phyloP scores from a whole-genome alignment of 2,329 filamentous ascomycete species.

The Pseudophaeomoniella oleicola region DNA sequence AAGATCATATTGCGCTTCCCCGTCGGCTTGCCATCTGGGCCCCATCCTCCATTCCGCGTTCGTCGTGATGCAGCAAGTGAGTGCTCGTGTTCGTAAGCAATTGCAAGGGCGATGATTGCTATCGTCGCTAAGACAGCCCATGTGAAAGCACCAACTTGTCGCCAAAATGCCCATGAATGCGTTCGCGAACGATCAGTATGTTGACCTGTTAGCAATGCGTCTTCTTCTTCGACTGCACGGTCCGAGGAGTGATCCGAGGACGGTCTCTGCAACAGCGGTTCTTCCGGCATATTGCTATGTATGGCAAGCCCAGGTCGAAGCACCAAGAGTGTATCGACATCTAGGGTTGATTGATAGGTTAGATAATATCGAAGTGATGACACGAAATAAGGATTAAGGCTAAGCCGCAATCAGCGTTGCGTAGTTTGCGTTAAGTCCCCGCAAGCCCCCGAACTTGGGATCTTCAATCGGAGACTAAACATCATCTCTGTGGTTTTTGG shows the following conservation, averaged over 20 bases:
- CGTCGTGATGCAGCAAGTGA: slow-evolving; percentile 19
- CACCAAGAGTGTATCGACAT: too few species aligned
- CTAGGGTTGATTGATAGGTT: too few species aligned
- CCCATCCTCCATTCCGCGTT: slow-evolving; percentile 17
- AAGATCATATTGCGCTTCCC: slow-evolving; percentile 90
- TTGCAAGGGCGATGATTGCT: slow-evolving; percentile 62
- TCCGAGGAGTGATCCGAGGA: neutral
- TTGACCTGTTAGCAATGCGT: slow-evolving; percentile 46
- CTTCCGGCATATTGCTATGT: too few species aligned
- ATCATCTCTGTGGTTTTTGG: too few species aligned
- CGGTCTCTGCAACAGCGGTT: neutral
- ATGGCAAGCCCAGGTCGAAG: too few species aligned
- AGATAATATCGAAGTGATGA: too few species aligned
- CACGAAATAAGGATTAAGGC: too few species aligned
- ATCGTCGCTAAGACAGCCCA: slow-evolving; percentile 76
- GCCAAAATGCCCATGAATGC: slow-evolving; percentile 42
- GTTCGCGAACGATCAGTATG: slow-evolving; percentile 16
- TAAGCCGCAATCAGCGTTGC: too few species aligned
- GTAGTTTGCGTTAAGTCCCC: too few species aligned
- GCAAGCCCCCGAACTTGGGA: too few species aligned
- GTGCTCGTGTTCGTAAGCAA: slow-evolving; percentile 59
- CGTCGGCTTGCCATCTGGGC: slow-evolving; percentile 25
- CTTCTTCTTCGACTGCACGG: slow-evolving; percentile 36
- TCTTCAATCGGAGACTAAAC: too few species aligned
- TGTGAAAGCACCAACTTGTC: slow-evolving; percentile 61